Evolutionary conservation across 768 basidiomycete species (phyloP).

Genomic region (Steccherinum ochraceum): DNA sequence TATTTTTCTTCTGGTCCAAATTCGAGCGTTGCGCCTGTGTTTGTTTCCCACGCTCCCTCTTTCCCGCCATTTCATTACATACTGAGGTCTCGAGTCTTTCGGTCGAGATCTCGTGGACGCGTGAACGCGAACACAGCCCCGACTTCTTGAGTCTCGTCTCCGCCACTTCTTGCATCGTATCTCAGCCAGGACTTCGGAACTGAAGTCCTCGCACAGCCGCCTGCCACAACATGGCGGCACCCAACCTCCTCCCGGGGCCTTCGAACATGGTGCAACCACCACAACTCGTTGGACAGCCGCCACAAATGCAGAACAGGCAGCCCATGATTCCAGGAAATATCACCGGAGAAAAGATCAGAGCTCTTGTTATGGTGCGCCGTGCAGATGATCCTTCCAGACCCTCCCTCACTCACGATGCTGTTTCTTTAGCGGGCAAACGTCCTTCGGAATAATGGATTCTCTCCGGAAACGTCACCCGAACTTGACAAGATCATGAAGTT

Average conservation of each 20-base stretch:
- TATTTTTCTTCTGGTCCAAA: too few relatives aligned
- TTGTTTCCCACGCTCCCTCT: background rate
- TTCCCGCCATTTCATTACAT: background rate
- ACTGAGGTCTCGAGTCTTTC: too few relatives aligned
- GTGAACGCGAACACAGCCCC: too few relatives aligned
- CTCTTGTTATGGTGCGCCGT: background rate
- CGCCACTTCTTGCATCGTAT: background rate
- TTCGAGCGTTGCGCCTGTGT: too few relatives aligned
- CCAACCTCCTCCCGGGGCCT: background rate
- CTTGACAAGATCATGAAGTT: slow-evolving; percentile 34
- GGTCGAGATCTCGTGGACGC: too few relatives aligned
- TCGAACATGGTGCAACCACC: background rate
- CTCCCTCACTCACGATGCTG: too few relatives aligned
- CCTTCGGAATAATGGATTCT: slow-evolving; percentile 37
- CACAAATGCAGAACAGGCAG: background rate
- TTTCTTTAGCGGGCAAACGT: slow-evolving; percentile 34
- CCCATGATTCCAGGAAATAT: background rate
- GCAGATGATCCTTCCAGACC: too few relatives aligned
- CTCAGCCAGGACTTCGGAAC: background rate
- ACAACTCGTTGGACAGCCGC: background rate
- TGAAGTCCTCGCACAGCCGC: background rate
- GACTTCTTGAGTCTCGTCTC: background rate
- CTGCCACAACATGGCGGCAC: background rate
- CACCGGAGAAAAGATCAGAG: background rate
- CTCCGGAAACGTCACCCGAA: slow-evolving; percentile 39